Evolutionary conservation across 352 stramenopile species (phyloP).

Genomic region (Blastocystis sp.): DNA sequence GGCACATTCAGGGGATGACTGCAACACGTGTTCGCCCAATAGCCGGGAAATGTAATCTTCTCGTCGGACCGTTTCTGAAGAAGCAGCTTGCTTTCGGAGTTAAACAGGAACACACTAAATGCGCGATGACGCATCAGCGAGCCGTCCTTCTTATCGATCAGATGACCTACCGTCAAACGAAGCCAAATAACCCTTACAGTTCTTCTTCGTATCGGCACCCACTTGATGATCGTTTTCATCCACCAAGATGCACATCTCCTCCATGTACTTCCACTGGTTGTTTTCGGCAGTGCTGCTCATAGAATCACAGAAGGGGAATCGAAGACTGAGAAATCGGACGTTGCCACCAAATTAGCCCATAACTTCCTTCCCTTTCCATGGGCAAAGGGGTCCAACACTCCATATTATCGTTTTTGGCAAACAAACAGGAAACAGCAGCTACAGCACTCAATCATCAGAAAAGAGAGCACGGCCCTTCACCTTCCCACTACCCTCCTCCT

Average conservation of each 20-base stretch:
- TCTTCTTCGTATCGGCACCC: constrained; percentile 82
- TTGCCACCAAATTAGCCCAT: neutral
- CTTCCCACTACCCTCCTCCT: neutral
- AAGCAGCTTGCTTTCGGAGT: constrained; percentile 76
- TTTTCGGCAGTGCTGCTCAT: constrained; percentile 72
- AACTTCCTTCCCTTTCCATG: neutral
- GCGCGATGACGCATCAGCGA: constrained; percentile 80
- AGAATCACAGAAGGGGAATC: too few relatives aligned
- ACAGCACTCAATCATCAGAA: constrained; percentile 10
- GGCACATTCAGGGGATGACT: constrained; percentile 90
- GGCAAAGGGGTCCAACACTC: neutral
- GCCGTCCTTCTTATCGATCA: constrained; percentile 70
- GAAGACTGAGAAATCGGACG: neutral
- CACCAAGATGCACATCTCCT: constrained; percentile 84
- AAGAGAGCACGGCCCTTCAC: constrained; percentile 26
- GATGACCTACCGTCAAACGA: constrained; percentile 53
- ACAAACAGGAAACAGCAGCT: neutral
- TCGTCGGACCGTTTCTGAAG: constrained; percentile 83
- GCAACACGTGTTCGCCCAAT: constrained; percentile 99
- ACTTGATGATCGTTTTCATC: constrained; percentile 80
- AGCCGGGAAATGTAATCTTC: constrained; percentile 98
- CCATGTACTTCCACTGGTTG: constrained; percentile 83
- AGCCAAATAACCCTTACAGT: constrained; percentile 72
- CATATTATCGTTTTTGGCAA: neutral
- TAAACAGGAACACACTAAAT: constrained; percentile 85